Evolutionary conservation across 2,329 filamentous ascomycete genomes (phyloP), one percentile per base, ranked within the genome.

Genomic region (Sarocladium kiliense): DNA sequence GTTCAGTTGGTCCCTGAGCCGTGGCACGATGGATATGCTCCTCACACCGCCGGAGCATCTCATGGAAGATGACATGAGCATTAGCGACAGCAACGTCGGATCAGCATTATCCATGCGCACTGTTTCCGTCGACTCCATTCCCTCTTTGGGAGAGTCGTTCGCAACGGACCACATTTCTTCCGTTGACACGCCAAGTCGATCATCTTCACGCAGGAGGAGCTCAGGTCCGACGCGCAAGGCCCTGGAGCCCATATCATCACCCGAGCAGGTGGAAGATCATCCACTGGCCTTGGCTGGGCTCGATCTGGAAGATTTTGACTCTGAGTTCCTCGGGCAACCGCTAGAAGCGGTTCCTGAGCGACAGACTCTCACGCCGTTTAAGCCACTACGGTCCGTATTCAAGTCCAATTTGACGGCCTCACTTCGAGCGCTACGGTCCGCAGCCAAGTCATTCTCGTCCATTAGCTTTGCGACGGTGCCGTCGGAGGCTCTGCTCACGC

Each of bases 371-470:
- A 63, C 71, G 42, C 69, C 70, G n/a, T 71, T 79, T 57, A 75
- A 71, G 51, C 80, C 80, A 2, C 70, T 84, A 34, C 74, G 75
- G 56, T 77, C 77, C 34, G 84, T 78, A 6, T 87, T 88, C 72
- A 87, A 86, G 66, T 87, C 84, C 3, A 88, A 88, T 63, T 66
- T 88, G 36, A 87, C 85, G 5, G 84, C 85, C 6, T 88, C 85
- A 10, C 71, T 88, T 47, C 78, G 82, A 19, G 84, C 84, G 32
- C 67, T 88, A 56, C 79, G 81, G 57, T 85, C 81, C 34, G 85
- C 85, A 1, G 85, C 85, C 51, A 80, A 78, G 57, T 84, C 84
- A 7, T 78, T 88, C 55, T 86, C 84, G 2, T 76, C 68, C 59
- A 77, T 87, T 59, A 85, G 84, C 59, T 77, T 85, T 49, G 76